Conservation (phyloP, 1,139 yeast genomes). For the Zygosaccharomyces pseudobailii region DNA sequence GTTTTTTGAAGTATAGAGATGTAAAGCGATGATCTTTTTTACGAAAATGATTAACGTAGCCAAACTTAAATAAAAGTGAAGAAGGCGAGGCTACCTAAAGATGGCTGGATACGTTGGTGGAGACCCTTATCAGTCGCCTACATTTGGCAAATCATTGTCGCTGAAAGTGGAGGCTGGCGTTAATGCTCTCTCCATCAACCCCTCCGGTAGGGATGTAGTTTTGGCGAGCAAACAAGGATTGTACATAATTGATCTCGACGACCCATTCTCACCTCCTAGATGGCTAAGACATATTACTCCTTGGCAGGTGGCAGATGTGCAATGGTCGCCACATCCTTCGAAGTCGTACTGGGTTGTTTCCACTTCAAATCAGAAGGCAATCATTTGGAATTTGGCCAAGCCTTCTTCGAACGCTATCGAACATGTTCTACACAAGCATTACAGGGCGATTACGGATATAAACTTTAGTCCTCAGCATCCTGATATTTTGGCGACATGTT, state of each 20-base stretch:
- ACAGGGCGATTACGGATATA: slow-evolving; percentile 91
- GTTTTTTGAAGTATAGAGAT: background rate
- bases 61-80: background rate
- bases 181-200: slow-evolving; percentile 89
- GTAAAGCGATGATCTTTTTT: background rate
- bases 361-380: slow-evolving; percentile 90
- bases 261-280: slow-evolving; percentile 91
- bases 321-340: slow-evolving; percentile 88
- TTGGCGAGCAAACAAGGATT: slow-evolving; percentile 81
- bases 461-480: slow-evolving; percentile 88
- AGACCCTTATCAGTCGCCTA: slow-evolving; percentile 40
- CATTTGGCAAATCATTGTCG: slow-evolving; percentile 76
- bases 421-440: slow-evolving; percentile 81
- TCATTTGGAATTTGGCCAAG: slow-evolving; percentile 85
- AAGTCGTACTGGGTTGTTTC: slow-evolving; percentile 91
- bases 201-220: slow-evolving; percentile 90
- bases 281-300: slow-evolving; percentile 89
- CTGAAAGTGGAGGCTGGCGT: slow-evolving; percentile 88
- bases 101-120: slow-evolving; percentile 21
- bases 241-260: slow-evolving; percentile 86
- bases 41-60: background rate
- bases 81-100: background rate
- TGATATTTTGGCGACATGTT: slow-evolving; percentile 86
- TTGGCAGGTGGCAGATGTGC: slow-evolving; percentile 99
- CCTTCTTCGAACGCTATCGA: slow-evolving; percentile 76